Base-by-base conservation (phyloP, 352 stramenopile genomes). In the Globisporangium alternatum region DNA sequence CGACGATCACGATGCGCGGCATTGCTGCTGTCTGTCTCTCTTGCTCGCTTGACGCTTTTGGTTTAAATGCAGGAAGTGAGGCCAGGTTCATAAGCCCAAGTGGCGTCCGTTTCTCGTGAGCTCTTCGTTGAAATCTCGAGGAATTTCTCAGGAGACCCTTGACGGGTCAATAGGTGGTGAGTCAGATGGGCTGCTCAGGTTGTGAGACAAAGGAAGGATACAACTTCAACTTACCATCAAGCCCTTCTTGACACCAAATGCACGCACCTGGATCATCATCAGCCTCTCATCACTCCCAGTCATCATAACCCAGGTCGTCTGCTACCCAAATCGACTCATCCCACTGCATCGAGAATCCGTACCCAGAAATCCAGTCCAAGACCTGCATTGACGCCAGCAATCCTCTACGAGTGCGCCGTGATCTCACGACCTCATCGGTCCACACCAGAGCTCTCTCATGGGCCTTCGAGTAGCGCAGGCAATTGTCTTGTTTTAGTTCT, bases 1-100 rank as follows among this genome's bases (percentile, higher is more conserved):
- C 80, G 49, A 88, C 57, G 66, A 88, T 82, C 37, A 88, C 67
- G 37, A 88, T 77, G 39, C 74, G 74, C 66, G 71, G 62, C 75
- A 83, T 80, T 51, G 43, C 8, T 43, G 12, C 12, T 13, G 10
- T n/a, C 7, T 47, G 48, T 52, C 3, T 45, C 25, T 47, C 43
- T 47, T n/a, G 4, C 3, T 52, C 9, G 21, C 4, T 15, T 64
- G 44, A 25, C n/a, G 10, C 1, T 8, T 47, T 22, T 0, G 22
- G n/a, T 31, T 22, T 13, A 54, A 54, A 12, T 35, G 21, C 48
- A 35, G 25, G 15, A 12, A 41, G 15, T 41, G 35, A 41, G 35
- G 35, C 10, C 25, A 12, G 35, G 9, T 12, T 41, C 35, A 15
- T 41, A 41, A 41, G 35, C 35, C 15, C 12, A 12, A 41, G 35